A percentile compares a stretch with the other conserved stretches of the same genome.
phyloP scores from a whole-genome alignment of 192 early-diverging fungal genomes.

The Lunasporangiospora selenospora region DNA sequence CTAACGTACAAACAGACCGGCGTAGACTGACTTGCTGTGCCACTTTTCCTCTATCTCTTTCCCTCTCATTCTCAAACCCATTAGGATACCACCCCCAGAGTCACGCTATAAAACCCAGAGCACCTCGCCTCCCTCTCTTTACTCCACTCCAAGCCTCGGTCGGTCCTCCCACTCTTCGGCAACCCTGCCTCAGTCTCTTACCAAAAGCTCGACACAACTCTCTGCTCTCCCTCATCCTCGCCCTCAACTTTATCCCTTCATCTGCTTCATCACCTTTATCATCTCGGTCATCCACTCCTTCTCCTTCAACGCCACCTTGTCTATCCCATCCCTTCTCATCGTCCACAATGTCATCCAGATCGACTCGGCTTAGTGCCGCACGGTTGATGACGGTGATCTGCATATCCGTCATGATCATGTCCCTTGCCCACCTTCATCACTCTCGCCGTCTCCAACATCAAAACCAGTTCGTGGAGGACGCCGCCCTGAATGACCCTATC shows the following conservation, averaged over 20 bases:
- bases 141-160: neutral
- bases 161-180: neutral
- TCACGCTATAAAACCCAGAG: too few relatives aligned
- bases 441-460: neutral
- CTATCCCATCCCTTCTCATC: neutral
- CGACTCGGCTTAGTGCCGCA: neutral
- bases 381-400: conserved; percentile 10
- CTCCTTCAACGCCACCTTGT: neutral
- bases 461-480: neutral
- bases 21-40: neutral
- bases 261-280: neutral
- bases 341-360: neutral
- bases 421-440: conserved; percentile 1
- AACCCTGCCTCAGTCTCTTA: neutral
- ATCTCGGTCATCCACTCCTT: neutral
- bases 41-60: neutral
- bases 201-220: neutral
- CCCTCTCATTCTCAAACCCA: neutral
- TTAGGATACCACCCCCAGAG: too few relatives aligned
- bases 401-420: conserved; percentile 9
- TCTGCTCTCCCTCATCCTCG: neutral
- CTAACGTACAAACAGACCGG: too few relatives aligned
- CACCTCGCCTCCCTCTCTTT: neutral
- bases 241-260: neutral
- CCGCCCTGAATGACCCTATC: neutral